Percentiles rank a stretch among this genome's conserved stretches.
Evolutionary conservation across 2,329 filamentous ascomycete genomes (phyloP).

Genomic region (Escovopsis sp.): DNA sequence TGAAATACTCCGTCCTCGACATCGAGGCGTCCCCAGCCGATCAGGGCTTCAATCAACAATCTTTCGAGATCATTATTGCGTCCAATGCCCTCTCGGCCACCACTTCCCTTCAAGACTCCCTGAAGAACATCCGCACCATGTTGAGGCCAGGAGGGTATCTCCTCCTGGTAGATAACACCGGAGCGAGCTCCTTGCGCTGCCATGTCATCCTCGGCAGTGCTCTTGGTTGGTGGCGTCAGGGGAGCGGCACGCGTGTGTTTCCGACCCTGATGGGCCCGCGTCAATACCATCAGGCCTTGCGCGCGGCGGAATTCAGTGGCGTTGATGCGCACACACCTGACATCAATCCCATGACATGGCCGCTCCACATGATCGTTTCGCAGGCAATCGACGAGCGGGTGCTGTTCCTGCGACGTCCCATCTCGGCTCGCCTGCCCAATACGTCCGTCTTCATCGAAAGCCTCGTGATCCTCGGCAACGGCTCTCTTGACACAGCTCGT

Average conservation of each 20-base stretch:
- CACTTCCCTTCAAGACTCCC: not conserved
- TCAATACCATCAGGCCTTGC: constrained; percentile 2
- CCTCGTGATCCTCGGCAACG: not conserved
- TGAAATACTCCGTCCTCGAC: constrained; percentile 3
- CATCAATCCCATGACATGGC: not conserved
- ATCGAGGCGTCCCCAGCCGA: constrained; percentile 7
- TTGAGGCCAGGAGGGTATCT: constrained; percentile 4
- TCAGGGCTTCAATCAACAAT: constrained; percentile 15
- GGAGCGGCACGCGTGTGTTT: not conserved
- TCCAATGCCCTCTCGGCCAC: constrained; percentile 10
- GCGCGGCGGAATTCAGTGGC: constrained; percentile 3
- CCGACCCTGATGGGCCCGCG: not conserved
- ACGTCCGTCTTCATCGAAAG: not conserved
- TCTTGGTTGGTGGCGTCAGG: constrained; percentile 4
- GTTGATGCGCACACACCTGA: constrained; percentile 2
- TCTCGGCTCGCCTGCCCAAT: not conserved
- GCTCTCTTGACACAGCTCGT: not conserved
- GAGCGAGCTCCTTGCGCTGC: not conserved
- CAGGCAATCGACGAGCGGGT: not conserved
- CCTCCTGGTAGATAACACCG: not conserved
- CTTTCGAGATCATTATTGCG: constrained; percentile 23
- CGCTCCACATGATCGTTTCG: not conserved
- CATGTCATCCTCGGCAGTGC: constrained; percentile 2
- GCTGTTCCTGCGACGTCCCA: not conserved
- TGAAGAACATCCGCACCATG: not conserved